phyloP scores from a whole-genome alignment of 2,329 filamentous ascomycete genomes.

The Monosporascus sp. region DNA sequence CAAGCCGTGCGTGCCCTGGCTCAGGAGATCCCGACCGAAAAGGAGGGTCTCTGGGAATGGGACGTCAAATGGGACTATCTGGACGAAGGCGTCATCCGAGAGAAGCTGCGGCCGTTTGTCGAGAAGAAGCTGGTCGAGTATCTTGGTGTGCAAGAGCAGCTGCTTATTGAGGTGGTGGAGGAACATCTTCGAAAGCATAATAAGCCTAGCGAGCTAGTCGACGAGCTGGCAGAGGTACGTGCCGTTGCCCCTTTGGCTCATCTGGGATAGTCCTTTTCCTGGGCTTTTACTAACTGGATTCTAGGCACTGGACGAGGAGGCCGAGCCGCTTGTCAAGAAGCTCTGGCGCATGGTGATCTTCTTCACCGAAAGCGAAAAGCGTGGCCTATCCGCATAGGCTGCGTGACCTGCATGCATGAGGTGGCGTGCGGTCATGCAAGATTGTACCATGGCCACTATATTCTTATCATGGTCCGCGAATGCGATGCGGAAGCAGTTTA shows the following conservation, averaged over 20 bases:
- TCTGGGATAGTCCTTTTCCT: background rate
- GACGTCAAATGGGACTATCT: conserved; percentile 88
- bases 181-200: conserved; percentile 75
- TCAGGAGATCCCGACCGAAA: conserved; percentile 83
- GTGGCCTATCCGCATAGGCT: conserved; percentile 66
- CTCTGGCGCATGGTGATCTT: conserved; percentile 98
- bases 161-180: conserved; percentile 89
- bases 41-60: conserved; percentile 87
- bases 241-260: background rate
- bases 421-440: too few species aligned
- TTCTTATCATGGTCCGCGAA: too few species aligned
- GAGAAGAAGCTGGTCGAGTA: conserved; percentile 98
- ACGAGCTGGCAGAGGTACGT: conserved; percentile 77
- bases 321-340: conserved; percentile 90
- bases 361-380: conserved; percentile 91
- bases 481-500: too few species aligned
- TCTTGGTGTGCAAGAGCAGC: conserved; percentile 91
- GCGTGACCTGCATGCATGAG: too few species aligned
- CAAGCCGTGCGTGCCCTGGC: conserved; percentile 79
- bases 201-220: conserved; percentile 73
- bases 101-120: conserved; percentile 89
- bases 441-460: too few species aligned
- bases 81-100: conserved; percentile 72
- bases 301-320: conserved; percentile 88
- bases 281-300: conserved; percentile 23